Conservation (phyloP, 331 rosid species). For the Acacia pycnantha region DNA sequence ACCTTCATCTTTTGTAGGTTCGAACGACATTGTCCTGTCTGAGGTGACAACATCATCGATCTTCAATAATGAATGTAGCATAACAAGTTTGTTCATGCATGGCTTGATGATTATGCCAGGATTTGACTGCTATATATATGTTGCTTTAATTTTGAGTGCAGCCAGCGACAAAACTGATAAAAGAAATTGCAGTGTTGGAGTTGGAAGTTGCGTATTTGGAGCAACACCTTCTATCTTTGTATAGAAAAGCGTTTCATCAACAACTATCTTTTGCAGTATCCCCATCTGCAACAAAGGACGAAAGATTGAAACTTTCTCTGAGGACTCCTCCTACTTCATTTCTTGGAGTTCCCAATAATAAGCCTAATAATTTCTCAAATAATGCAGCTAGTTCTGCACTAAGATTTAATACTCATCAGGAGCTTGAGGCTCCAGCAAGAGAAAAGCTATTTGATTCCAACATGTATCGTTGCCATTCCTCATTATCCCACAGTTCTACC, state of each 20-base stretch:
- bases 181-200: slow-evolving; percentile 76
- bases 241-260: slow-evolving; percentile 79
- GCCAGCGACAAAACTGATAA: slow-evolving; percentile 79
- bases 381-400: slow-evolving; percentile 43
- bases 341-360: slow-evolving; percentile 31
- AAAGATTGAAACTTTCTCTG: slow-evolving; percentile 43
- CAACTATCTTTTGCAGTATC: slow-evolving; percentile 38
- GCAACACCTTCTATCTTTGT: slow-evolving; percentile 77
- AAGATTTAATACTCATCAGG: slow-evolving; percentile 38
- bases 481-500: slow-evolving; percentile 60
- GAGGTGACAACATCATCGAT: slow-evolving; percentile 55
- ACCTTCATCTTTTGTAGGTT: slow-evolving; percentile 45
- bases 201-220: slow-evolving; percentile 84
- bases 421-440: slow-evolving; percentile 27
- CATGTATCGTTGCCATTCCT: slow-evolving; percentile 75
- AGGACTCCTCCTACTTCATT: slow-evolving; percentile 46
- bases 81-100: neutral
- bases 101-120: neutral
- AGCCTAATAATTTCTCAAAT: slow-evolving; percentile 33
- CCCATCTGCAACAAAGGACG: slow-evolving; percentile 49
- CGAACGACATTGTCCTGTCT: slow-evolving; percentile 47
- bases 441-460: slow-evolving; percentile 52
- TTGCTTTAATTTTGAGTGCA: slow-evolving; percentile 38
- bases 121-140: neutral
- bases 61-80: neutral